Evolutionary conservation across 2,329 filamentous ascomycete species (phyloP).

Genomic region (Microsporum canis): DNA sequence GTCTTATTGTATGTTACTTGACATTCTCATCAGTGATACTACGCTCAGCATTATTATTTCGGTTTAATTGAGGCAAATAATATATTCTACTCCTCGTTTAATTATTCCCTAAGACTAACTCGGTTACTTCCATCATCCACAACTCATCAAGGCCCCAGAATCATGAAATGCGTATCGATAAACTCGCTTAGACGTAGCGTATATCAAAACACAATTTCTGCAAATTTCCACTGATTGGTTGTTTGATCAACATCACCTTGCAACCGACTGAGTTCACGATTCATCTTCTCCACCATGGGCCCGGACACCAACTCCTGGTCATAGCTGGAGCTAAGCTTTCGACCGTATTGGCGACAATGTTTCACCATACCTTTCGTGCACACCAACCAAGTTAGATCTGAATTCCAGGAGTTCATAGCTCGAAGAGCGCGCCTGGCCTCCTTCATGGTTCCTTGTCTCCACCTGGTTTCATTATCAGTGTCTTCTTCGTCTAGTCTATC

Average conservation of each 20-base stretch:
- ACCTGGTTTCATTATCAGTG: conserved; percentile 22
- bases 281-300: background rate
- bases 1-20: background rate
- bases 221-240: conserved; percentile 19
- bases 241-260: background rate
- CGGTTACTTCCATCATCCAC: background rate
- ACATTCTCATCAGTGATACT: background rate
- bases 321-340: background rate
- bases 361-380: conserved; percentile 19
- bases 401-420: conserved; percentile 34
- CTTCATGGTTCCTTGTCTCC: conserved; percentile 11
- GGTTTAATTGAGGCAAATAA: background rate
- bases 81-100: background rate
- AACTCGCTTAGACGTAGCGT: background rate
- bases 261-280: background rate
- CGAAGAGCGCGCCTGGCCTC: conserved; percentile 24
- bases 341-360: background rate
- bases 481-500: conserved; percentile 4
- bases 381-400: conserved; percentile 33
- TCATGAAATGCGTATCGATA: background rate
- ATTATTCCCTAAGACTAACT: background rate
- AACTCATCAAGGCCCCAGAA: background rate
- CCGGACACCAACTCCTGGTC: background rate
- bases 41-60: background rate
- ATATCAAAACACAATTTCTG: conserved; percentile 18